A percentile compares a stretch with the other conserved stretches of the same genome.
Evolutionary conservation across 1,284 basidiomycete genomes (phyloP).

Genomic region (Puccinia brachypodii): DNA sequence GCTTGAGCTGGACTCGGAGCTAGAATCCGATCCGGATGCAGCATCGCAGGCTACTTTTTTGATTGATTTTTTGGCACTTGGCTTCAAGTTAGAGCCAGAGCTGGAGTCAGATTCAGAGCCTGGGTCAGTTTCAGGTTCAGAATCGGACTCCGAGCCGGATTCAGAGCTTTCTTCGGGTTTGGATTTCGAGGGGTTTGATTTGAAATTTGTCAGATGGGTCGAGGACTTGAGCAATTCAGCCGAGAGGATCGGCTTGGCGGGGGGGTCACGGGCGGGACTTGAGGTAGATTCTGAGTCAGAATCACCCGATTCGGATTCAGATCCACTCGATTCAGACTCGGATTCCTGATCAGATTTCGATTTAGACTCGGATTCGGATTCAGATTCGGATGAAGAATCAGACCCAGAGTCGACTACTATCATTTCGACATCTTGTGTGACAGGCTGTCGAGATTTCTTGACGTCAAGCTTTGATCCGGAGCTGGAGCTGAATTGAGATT

Average conservation of each 20-base stretch:
- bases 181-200: no score
- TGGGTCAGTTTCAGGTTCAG: no score
- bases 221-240: background rate
- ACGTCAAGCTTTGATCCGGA: background rate
- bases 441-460: background rate
- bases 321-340: background rate
- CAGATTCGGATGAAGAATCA: background rate
- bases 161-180: no score
- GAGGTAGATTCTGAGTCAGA: background rate
- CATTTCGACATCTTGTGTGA: background rate
- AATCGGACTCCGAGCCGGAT: background rate
- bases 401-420: background rate
- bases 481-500: background rate
- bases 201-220: no score
- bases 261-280: no score
- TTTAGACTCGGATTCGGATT: background rate
- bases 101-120: conserved; percentile 11
- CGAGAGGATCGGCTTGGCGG: background rate
- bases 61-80: background rate
- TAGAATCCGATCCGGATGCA: background rate
- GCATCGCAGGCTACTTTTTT: background rate
- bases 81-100: background rate
- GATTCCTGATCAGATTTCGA: background rate
- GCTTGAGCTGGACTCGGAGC: background rate
- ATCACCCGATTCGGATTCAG: no score